These are phyloP conservation scores for Ganoderma leucocontextum DNA, from an alignment of 1,284 basidiomycete genomes.

Conservation along the genomic window DNA sequence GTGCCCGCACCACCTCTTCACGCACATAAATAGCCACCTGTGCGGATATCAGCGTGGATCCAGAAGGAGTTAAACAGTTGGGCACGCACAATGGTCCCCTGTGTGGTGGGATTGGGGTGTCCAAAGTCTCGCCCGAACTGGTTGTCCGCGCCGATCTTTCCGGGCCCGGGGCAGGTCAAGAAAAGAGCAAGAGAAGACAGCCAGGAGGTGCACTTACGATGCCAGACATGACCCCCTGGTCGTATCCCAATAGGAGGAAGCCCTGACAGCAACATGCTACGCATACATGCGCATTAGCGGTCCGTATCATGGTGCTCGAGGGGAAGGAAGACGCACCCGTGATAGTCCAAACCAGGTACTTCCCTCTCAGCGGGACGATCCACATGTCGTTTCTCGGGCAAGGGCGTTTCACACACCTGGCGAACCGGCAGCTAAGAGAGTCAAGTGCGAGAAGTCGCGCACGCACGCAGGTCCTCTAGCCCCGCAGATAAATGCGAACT, in stretches of 20 bases:
- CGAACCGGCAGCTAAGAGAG: neutral
- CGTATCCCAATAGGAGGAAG: conserved; percentile 54
- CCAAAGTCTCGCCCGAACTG: conserved; percentile 52
- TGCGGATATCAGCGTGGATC: neutral
- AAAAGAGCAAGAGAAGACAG: neutral
- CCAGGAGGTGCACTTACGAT: conserved; percentile 39
- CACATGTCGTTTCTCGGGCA: conserved; percentile 40
- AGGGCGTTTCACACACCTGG: neutral
- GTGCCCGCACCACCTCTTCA: neutral
- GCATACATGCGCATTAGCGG: neutral
- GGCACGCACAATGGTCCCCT: conserved; percentile 50
- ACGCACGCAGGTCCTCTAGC: neutral
- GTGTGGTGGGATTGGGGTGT: conserved; percentile 48
- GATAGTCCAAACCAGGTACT: conserved; percentile 51
- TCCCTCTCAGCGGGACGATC: conserved; percentile 47
- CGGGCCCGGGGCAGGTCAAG: too few relatives aligned
- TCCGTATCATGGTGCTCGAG: neutral
- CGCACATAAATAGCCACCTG: conserved; percentile 35
- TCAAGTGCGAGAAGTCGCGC: neutral
- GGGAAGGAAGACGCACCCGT: conserved; percentile 41
- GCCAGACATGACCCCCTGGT: conserved; percentile 58
- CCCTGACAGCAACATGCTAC: conserved; percentile 49
- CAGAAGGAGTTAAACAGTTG: neutral
- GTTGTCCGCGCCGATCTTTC: conserved; percentile 52
- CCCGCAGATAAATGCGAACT: neutral